Evolutionary conservation across 768 basidiomycete genomes (phyloP), one percentile per base, ranked within the genome.

Genomic region (Rhodotorula babjevae): DNA sequence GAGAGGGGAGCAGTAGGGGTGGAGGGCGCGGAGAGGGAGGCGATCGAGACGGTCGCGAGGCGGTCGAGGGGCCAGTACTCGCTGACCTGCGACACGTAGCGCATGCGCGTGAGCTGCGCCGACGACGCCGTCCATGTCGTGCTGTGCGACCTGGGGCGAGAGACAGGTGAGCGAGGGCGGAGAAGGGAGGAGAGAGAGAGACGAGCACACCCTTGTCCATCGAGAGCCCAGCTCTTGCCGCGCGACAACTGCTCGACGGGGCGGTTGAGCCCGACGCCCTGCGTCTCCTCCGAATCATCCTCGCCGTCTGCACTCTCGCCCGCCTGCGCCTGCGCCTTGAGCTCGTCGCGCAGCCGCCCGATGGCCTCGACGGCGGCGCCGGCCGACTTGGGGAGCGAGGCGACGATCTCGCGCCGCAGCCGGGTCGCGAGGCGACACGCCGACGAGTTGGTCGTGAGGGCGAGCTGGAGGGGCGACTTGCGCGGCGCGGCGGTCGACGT

Each of bases 71-170:
- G 89, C 91, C 93, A 97, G 80, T 96, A 97, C 80, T 97, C 94
- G 84, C 70, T 94, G 76, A 98, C 86, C 80, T 97, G 95, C 0
- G 92, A 88, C 7, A 96, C 89, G 92, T 93, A 97, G 80, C 89
- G 87, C 86, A 96, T 91, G 25, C 90, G 84, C 46, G 93, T 84
- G 25, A 61, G 58, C 50, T 65, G 67, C 2, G 71, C 75, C 8
- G 61, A 67, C 49, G 63, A 53, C 0, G 52, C 56, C 12, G 67
- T 70, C 72, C 72, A 76, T 33, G 23, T 7, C 33, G 23, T 23
- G 50, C 11, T 27, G 25, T 52, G 50, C 40, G 15, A 21, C 6
- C 23, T 27, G 23, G 23, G 10, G 1, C 23, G 5, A 15, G 2
- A 15, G 7, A 12, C 21, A 9, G 3, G n/a, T 49, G 15, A 49